Percentiles rank a stretch among this genome's conserved stretches.
phyloP scores from a whole-genome alignment of 257 asterid genomes.

The Ligustrum vulgare region DNA sequence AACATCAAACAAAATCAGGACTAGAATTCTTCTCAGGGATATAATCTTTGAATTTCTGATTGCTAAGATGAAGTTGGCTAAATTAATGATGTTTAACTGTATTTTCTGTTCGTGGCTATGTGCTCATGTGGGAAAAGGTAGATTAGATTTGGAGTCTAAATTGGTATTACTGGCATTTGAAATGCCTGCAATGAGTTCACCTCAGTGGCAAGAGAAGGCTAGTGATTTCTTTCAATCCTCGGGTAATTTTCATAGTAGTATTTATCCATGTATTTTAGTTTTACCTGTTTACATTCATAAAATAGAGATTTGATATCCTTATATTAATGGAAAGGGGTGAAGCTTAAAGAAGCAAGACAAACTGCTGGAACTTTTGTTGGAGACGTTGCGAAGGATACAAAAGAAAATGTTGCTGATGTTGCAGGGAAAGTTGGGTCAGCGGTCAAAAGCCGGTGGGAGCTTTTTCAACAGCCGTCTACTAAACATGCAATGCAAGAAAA shows the following conservation, averaged over 20 bases:
- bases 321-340: constrained; percentile 53
- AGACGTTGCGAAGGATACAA: constrained; percentile 90
- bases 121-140: constrained; percentile 8
- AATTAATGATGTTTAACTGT: not conserved
- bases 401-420: constrained; percentile 76
- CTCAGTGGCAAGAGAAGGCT: constrained; percentile 94
- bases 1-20: not conserved
- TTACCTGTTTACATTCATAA: not conserved
- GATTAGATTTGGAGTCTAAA: not conserved
- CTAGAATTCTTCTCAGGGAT: not conserved
- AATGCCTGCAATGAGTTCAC: constrained; percentile 71
- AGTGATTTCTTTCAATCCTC: constrained; percentile 76
- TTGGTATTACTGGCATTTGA: constrained; percentile 35
- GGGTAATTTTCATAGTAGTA: constrained; percentile 41
- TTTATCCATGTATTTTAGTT: not conserved
- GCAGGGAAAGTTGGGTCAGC: constrained; percentile 81
- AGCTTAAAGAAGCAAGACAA: constrained; percentile 81
- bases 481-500: constrained; percentile 85
- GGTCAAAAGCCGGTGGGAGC: constrained; percentile 82
- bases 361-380: constrained; percentile 82
- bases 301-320: constrained; percentile 9
- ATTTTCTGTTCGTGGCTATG: not conserved
- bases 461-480: constrained; percentile 85
- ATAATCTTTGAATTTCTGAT: not conserved
- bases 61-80: not conserved